A percentile compares a stretch with the other conserved stretches of the same genome.
Evolutionary conservation across 345 rosid genomes (phyloP).

Genomic region (Brassica nigra): DNA sequence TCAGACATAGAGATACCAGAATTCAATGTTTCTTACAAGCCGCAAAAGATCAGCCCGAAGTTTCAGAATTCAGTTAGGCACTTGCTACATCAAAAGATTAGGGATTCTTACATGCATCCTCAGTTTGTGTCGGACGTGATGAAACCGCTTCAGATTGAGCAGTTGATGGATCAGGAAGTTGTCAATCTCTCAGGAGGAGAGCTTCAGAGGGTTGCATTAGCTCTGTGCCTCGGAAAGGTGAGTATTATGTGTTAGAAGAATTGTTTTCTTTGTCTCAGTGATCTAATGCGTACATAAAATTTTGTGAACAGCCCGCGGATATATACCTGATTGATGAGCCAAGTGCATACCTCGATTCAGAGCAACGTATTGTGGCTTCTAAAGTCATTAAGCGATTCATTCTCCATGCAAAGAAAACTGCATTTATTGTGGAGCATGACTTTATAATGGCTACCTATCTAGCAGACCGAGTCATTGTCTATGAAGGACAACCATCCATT

Average conservation of each 20-base stretch:
- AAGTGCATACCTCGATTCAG: constrained; percentile 97
- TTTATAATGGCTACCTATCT: constrained; percentile 98
- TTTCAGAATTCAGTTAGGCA: constrained; percentile 76
- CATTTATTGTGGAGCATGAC: constrained; percentile 96
- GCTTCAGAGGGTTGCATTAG: constrained; percentile 93
- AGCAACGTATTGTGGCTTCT: constrained; percentile 98
- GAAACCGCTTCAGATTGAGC: constrained; percentile 98
- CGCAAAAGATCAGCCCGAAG: constrained; percentile 93
- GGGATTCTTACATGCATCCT: constrained; percentile 91
- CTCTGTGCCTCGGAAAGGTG: constrained; percentile 97
- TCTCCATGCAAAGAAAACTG: constrained; percentile 97
- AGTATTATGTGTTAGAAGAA: constrained; percentile 13
- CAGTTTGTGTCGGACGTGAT: constrained; percentile 96
- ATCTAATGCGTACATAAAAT: constrained; percentile 28
- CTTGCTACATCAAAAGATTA: constrained; percentile 80
- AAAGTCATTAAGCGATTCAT: constrained; percentile 98
- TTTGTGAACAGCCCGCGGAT: constrained; percentile 82
- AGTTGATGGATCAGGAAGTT: constrained; percentile 94
- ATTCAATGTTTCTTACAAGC: constrained; percentile 96
- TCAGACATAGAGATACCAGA: constrained; percentile 87
- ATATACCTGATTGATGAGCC: constrained; percentile 98
- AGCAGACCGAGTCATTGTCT: constrained; percentile 93
- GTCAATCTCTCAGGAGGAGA: constrained; percentile 98
- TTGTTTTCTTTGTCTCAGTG: background rate
- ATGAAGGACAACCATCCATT: constrained; percentile 85